A percentile compares a stretch with the other conserved stretches of the same genome.
These are phyloP conservation scores for Exophiala viscosa DNA, from an alignment of 2,329 filamentous ascomycete species.

Conservation along the genomic window DNA sequence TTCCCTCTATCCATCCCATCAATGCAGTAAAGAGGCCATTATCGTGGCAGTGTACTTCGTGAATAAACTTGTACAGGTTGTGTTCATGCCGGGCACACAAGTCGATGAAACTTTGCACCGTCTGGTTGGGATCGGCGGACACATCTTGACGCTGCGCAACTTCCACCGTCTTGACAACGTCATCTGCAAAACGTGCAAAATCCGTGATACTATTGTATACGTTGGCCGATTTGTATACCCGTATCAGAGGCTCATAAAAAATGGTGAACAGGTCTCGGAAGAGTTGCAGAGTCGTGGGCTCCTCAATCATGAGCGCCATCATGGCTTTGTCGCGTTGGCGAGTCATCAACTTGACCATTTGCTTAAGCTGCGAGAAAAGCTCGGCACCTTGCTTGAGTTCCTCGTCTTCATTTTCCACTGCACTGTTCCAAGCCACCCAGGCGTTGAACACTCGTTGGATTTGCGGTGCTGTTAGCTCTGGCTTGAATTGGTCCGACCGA, in stretches of 20 bases:
- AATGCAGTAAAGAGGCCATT: conserved; percentile 93
- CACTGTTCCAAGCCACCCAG: conserved; percentile 93
- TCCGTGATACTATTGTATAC: conserved; percentile 97
- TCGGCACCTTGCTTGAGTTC: conserved; percentile 86
- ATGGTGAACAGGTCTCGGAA: conserved; percentile 93
- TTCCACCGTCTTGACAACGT: conserved; percentile 78
- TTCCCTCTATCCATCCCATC: conserved; percentile 96
- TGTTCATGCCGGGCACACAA: conserved; percentile 91
- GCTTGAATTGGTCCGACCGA: conserved; percentile 70
- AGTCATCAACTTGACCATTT: conserved; percentile 86
- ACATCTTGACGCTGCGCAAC: conserved; percentile 70
- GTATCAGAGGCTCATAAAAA: conserved; percentile 94
- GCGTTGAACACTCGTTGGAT: conserved; percentile 86
- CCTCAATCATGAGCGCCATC: conserved; percentile 94
- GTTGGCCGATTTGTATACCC: conserved; percentile 97
- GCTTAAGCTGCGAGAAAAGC: conserved; percentile 91
- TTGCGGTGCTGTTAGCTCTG: conserved; percentile 68
- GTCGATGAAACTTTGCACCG: conserved; percentile 96
- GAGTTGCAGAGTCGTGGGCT: conserved; percentile 92
- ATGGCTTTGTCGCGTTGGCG: conserved; percentile 91
- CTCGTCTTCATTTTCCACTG: conserved; percentile 84
- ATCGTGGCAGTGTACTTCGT: conserved; percentile 95
- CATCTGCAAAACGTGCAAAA: conserved; percentile 88
- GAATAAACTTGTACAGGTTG: conserved; percentile 98
- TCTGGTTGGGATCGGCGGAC: conserved; percentile 94